Base-by-base conservation (phyloP, 2,329 filamentous ascomycete species). In the Cladosporium sp. region DNA sequence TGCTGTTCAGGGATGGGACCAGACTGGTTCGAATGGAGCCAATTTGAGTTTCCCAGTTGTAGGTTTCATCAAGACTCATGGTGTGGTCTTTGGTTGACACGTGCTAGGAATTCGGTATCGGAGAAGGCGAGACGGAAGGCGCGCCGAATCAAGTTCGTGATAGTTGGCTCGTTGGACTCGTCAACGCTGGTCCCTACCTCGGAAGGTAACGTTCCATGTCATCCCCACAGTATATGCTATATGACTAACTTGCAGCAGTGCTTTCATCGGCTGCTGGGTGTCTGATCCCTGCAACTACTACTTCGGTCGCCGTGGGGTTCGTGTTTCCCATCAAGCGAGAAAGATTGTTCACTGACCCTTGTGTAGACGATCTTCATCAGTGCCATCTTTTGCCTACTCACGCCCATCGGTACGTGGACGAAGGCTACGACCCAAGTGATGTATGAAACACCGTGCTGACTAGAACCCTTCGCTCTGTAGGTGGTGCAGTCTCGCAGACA, bases 141-240 rank as follows among this genome's bases (percentile, higher is more conserved):
- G 62, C 62, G 50, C 75, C 74, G 50, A 77, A 79, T 28, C 79
- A 80, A 37, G 74, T 76, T 5, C 76, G 75, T 46, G 83, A 88
- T 71, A 79, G 80, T 21, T 87, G 85, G 81, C 79, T 91, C 37
- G 80, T 91, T n/a, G 90, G 90, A 53, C 77, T 91, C 2, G 80
- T 92, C 67, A 92, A 92, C 68, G 80, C 84, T 26, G 83, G 79
- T 57, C 80, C 84, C 0, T 85, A 88, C 63, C 79, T 88, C 60
- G 83, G 82, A 60, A 61, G 60, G 60, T 62, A 40, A 12, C 18
- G 33, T 44, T 11, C 7, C 18, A n/a, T 35, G 26, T 7, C 12
- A n/a, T 1, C 14, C 21, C 6, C 28, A 3, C 21, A 8, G 37
- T 10, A 26, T 29, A 21, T 46, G n/a, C 73, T 79, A 69, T 31